Evolutionary conservation across 768 basidiomycete species (phyloP).

Genomic region (Sporobolomyces roseus): DNA sequence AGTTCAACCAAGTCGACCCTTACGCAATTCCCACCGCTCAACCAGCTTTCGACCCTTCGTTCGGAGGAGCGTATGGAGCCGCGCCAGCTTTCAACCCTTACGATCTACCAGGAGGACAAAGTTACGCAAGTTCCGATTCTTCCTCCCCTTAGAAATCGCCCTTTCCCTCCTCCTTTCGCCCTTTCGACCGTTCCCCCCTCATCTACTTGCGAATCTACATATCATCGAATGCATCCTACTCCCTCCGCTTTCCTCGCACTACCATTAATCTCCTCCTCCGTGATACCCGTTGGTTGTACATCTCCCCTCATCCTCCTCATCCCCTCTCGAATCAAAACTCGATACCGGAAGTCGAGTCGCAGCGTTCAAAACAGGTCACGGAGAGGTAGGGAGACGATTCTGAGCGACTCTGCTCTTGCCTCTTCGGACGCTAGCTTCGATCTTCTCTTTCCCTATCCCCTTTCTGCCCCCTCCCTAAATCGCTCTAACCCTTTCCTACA

Average conservation of each 20-base stretch:
- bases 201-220: background rate
- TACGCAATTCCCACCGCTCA: constrained; percentile 20
- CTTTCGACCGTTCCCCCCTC: background rate
- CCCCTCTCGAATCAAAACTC: no score
- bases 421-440: background rate
- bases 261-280: no score
- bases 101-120: constrained; percentile 16
- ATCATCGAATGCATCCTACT: background rate
- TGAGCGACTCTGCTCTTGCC: no score
- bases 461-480: background rate
- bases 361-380: no score
- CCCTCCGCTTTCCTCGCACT: background rate
- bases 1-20: constrained; percentile 15
- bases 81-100: constrained; percentile 4
- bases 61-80: background rate
- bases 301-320: no score
- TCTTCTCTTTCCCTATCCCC: background rate
- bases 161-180: background rate
- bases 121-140: constrained; percentile 5
- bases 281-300: no score
- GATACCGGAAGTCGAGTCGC: no score
- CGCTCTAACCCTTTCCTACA: background rate
- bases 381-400: no score
- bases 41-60: constrained; percentile 14
- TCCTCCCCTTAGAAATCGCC: background rate